Percentiles rank a stretch among this genome's conserved stretches.
Conservation (phyloP, 2,329 filamentous ascomycete species). For the Diaporthe eres region DNA sequence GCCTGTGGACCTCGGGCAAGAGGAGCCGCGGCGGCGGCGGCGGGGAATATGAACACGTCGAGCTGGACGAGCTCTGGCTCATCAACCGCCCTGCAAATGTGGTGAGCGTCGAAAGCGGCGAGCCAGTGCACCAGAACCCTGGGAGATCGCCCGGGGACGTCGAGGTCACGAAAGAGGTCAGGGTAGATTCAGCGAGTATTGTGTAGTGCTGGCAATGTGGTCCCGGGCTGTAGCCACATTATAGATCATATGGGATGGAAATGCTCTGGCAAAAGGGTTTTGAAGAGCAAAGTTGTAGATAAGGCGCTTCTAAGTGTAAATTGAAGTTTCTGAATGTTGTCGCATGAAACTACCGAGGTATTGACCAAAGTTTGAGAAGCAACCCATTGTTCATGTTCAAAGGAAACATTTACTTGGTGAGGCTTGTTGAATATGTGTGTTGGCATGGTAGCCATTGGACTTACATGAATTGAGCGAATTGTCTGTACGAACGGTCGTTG, state of each 20-base stretch:
- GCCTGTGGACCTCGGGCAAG: background rate
- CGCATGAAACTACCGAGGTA: no score
- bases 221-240: background rate
- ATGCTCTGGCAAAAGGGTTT: background rate
- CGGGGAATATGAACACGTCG: background rate
- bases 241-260: background rate
- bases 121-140: background rate
- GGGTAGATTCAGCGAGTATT: background rate
- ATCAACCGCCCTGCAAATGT: background rate
- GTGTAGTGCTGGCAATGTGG: background rate
- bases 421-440: no score
- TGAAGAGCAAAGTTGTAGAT: no score
- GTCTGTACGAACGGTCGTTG: no score
- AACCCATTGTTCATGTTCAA: no score
- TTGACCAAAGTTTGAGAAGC: no score
- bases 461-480: no score
- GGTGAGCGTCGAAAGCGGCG: background rate
- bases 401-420: no score
- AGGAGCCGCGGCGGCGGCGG: background rate
- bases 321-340: no score
- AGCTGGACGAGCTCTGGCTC: background rate
- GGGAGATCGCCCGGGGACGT: background rate
- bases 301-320: no score
- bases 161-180: background rate
- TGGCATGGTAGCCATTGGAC: no score